Conservation (phyloP, 495 filamentous ascomycete genomes). For the Tirmania nivea region DNA sequence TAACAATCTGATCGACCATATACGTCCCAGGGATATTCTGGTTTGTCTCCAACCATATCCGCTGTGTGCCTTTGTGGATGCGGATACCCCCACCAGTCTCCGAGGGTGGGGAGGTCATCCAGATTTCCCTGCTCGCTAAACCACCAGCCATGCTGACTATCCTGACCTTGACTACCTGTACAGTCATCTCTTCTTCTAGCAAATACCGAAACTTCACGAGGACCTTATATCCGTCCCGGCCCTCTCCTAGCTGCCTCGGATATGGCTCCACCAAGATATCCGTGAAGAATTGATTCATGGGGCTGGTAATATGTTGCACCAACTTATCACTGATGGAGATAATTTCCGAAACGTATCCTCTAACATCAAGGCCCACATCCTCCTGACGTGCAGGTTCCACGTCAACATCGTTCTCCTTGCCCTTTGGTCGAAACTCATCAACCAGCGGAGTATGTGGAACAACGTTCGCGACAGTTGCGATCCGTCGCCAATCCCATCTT, state of each 20-base stretch:
- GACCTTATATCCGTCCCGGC: constrained; percentile 59
- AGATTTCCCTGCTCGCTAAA: constrained; percentile 35
- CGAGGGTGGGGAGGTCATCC: constrained; percentile 26
- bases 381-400: constrained; percentile 23
- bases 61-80: constrained; percentile 34
- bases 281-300: constrained; percentile 51
- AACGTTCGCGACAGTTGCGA: not conserved
- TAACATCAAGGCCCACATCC: constrained; percentile 26
- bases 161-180: constrained; percentile 44
- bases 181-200: constrained; percentile 43
- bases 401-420: constrained; percentile 14
- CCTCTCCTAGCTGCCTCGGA: constrained; percentile 39
- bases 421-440: not conserved
- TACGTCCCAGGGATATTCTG: constrained; percentile 53
- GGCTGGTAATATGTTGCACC: constrained; percentile 40
- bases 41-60: constrained; percentile 21
- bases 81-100: constrained; percentile 21
- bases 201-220: constrained; percentile 48
- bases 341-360: constrained; percentile 42
- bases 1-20: constrained; percentile 46
- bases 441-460: not conserved
- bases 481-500: constrained; percentile 1
- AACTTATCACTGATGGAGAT: constrained; percentile 39
- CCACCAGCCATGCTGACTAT: constrained; percentile 29
- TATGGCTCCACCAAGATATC: constrained; percentile 46